Percentiles rank a stretch among this genome's conserved stretches.
These are phyloP conservation scores for Apophysomyces trapeziformis DNA, from an alignment of 371 early-diverging fungal species.

Conservation along the genomic window DNA sequence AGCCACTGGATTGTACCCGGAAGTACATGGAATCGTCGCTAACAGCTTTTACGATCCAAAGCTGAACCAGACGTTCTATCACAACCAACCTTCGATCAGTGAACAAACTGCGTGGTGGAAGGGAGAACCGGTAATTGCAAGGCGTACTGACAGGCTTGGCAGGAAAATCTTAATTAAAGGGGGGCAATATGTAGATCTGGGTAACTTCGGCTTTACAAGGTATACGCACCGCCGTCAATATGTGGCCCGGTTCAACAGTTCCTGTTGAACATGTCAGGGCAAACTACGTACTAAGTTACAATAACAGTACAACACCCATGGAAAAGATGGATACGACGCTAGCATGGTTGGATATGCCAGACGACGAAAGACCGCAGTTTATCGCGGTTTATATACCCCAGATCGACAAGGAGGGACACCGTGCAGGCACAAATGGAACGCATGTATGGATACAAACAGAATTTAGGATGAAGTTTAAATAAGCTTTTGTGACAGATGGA, in stretches of 20 bases:
- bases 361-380: conserved; percentile 68
- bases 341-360: conserved; percentile 77
- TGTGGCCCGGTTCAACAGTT: conserved; percentile 90
- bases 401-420: conserved; percentile 83
- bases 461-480: not conserved
- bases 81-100: conserved; percentile 59
- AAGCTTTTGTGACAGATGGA: conserved; percentile 44
- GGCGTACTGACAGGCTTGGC: not conserved
- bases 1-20: conserved; percentile 90
- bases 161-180: not conserved
- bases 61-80: conserved; percentile 73
- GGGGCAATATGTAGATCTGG: conserved; percentile 67
- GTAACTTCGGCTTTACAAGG: conserved; percentile 74
- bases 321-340: conserved; percentile 66
- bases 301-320: conserved; percentile 43
- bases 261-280: conserved; percentile 56
- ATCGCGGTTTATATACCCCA: conserved; percentile 81
- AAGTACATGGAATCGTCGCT: conserved; percentile 90
- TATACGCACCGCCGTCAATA: conserved; percentile 67
- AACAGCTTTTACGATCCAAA: conserved; percentile 86
- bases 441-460: conserved; percentile 31
- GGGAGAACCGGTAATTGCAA: conserved; percentile 74
- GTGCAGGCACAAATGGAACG: conserved; percentile 69
- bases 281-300: conserved; percentile 64
- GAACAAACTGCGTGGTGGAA: conserved; percentile 78